Evolutionary conservation across 768 basidiomycete genomes (phyloP).

Genomic region (Tulasnella sp.): DNA sequence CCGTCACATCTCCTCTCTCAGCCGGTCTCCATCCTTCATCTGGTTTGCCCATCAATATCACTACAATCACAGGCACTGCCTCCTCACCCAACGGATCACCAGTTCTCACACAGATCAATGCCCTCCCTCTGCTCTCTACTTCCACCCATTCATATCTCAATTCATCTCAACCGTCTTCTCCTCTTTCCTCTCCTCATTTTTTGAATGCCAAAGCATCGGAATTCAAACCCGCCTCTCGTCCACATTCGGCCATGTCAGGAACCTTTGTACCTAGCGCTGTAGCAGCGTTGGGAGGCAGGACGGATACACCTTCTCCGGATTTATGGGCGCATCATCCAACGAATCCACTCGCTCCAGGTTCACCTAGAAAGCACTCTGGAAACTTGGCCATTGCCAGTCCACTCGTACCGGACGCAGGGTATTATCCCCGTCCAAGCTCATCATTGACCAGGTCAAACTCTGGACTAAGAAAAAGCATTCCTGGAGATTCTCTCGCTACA

Average conservation of each 20-base stretch:
- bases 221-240: slow-evolving; percentile 68
- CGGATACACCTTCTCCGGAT: slow-evolving; percentile 81
- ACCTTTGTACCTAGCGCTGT: slow-evolving; percentile 40
- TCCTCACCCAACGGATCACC: slow-evolving; percentile 7
- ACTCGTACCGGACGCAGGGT: slow-evolving; percentile 49
- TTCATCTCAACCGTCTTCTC: slow-evolving; percentile 49
- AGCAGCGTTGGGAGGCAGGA: slow-evolving; percentile 33
- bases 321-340: slow-evolving; percentile 62
- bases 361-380: slow-evolving; percentile 21
- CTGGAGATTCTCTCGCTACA: neutral
- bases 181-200: slow-evolving; percentile 69
- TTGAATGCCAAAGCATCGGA: slow-evolving; percentile 84
- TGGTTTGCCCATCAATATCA: slow-evolving; percentile 30
- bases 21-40: slow-evolving; percentile 32
- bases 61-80: neutral
- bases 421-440: slow-evolving; percentile 46
- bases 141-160: slow-evolving; percentile 37
- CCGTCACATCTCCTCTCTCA: slow-evolving; percentile 63
- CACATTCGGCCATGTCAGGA: slow-evolving; percentile 10
- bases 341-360: slow-evolving; percentile 42
- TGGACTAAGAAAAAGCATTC: slow-evolving; percentile 11
- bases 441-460: slow-evolving; percentile 43
- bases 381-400: slow-evolving; percentile 90
- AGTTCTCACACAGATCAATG: neutral
- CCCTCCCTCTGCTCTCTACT: neutral